Base-by-base conservation (phyloP, 805 yeast species). In the Novakomyces olei region DNA sequence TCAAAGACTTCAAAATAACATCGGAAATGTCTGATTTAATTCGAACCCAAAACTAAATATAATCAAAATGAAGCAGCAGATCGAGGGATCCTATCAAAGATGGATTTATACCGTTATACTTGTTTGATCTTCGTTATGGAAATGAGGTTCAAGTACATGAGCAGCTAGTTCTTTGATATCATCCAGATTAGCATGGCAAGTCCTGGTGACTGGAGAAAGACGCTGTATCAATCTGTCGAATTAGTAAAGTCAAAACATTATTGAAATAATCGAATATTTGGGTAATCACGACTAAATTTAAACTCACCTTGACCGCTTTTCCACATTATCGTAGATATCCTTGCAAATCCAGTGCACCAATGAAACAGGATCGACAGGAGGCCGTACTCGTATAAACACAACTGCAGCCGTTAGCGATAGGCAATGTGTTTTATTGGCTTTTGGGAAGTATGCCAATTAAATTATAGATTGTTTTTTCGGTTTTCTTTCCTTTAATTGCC, bases 341-440 rank as follows among this genome's bases (percentile, higher is more conserved):
- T 61, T 44, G 48, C 92, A 75, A 2, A 85, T 53, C 19, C 55
- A 54, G 24, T 60, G 57, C 6, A 78, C 85, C 34, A 88, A 64
- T 3, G 58, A 51, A 22, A 71, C 88, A 0, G 96, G 94, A 15
- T 66, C 69, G 5, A 83, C 61, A 1, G 95, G 93, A 41, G 57
- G 64, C 43, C 75, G 67, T 1, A 81, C 68, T 45, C 91, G 77
- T 44, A 81, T 67, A 48, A 85, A 88, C 1, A 81, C 66, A 27
- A 88, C 69, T 39, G n/a, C n/a, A n/a, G n/a, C n/a, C n/a, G n/a
- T n/a, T n/a, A n/a, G n/a, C n/a, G n/a, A n/a, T n/a, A n/a, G n/a
- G n/a, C n/a, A n/a, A n/a, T n/a, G n/a, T n/a, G n/a, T n/a, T n/a
- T n/a, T n/a, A n/a, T n/a, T n/a, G n/a, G n/a, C n/a, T n/a, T n/a